Base-by-base conservation (phyloP, 129 eudicot genomes). In the Flaveria robusta region DNA sequence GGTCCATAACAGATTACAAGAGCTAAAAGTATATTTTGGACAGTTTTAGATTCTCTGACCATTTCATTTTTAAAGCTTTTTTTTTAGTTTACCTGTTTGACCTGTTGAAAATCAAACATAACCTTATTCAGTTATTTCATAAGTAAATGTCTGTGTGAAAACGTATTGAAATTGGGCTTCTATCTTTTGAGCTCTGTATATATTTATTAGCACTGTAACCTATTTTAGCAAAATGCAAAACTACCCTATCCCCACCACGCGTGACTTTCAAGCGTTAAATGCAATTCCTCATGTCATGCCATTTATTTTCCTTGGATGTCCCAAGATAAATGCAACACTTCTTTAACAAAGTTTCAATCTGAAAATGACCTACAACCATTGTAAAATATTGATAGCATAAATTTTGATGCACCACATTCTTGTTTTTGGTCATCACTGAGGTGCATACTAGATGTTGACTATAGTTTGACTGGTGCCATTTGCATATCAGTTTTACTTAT, bases 341-440 rank as follows among this genome's bases (percentile, higher is more conserved):
- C 12, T 58, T 42, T 37, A 26, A n/a, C 68, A 56, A 56, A 39
- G 42, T 56, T 70, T 14, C 0, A 27, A 70, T 24, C 15, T 23
- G 64, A 59, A 24, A 70, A 49, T 15, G 62, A 27, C 45, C 26
- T 49, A 47, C 42, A 49, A 22, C 14, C 23, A 9, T 70, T 16
- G 45, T 43, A 49, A 47, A 54, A 55, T 55, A 55, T 60, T 74
- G 23, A 43, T 9, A 72, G 60, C 45, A 16, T 60, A 14, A 29
- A 45, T 16, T 43, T 11, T 59, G 27, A 74, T 59, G 59, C 78
- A 59, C 11, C 70, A 74, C 41, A n/a, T n/a, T 43, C 60, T 10
- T 58, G 20, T 59, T 41, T 42, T 60, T 71, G 9, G 37, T 20
- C 72, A 42, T 52, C 66, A 31, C n/a, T 7, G 7, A 45, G 22